These are phyloP conservation scores for Trypanosomatidae sp. DNA, from an alignment of 208 protist species.

Conservation along the genomic window DNA sequence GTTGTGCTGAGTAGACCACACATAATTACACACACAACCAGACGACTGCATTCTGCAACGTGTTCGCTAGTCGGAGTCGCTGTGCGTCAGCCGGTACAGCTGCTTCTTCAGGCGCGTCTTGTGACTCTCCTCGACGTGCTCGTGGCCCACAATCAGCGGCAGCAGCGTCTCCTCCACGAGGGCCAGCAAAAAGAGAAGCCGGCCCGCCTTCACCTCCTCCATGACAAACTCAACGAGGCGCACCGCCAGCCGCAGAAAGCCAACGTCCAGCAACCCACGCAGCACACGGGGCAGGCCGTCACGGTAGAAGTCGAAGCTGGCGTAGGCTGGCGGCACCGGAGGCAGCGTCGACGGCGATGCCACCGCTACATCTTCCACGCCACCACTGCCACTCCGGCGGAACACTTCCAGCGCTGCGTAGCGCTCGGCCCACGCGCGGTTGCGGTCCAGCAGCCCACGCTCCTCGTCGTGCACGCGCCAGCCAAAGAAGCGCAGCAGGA, in stretches of 20 bases:
- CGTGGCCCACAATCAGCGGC: constrained; percentile 36
- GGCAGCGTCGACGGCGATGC: no score
- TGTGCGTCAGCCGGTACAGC: constrained; percentile 66
- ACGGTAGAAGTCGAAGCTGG: constrained; percentile 50
- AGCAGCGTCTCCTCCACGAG: constrained; percentile 46
- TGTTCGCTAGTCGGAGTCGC: constrained; percentile 77
- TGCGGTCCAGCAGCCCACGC: constrained; percentile 75
- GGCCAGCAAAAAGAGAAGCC: constrained; percentile 48
- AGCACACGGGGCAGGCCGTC: constrained; percentile 55
- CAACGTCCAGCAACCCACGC: constrained; percentile 54
- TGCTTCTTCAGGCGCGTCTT: constrained; percentile 53
- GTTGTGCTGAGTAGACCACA: no score
- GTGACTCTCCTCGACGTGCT: constrained; percentile 53
- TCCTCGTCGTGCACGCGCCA: constrained; percentile 84
- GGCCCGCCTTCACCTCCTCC: constrained; percentile 64
- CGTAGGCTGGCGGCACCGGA: constrained; percentile 16
- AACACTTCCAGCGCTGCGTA: constrained; percentile 42
- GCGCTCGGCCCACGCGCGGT: constrained; percentile 57
- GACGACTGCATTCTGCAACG: no score
- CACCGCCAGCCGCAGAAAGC: constrained; percentile 61
- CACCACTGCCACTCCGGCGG: no score
- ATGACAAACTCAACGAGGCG: constrained; percentile 79
- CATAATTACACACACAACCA: no score
- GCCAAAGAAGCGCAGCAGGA: constrained; percentile 85
- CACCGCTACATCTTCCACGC: not conserved